phyloP scores from a whole-genome alignment of 2,329 filamentous ascomycete species.

The Penicillium sp. region DNA sequence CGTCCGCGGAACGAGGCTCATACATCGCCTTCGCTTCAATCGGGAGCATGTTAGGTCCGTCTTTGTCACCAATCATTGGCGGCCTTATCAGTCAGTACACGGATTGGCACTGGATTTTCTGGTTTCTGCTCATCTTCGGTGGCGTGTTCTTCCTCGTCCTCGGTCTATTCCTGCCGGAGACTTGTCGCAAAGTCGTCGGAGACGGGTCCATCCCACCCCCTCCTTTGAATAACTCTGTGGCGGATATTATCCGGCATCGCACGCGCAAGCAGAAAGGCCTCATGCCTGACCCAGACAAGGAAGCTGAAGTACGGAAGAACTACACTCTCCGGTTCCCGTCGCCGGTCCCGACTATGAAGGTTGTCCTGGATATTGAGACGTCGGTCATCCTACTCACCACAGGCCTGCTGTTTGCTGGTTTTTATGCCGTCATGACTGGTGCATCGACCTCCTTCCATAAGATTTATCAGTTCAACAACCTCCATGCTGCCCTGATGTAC shows the following conservation, averaged over 20 bases:
- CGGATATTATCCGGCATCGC: constrained; percentile 20
- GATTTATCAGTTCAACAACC: constrained; percentile 48
- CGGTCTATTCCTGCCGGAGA: constrained; percentile 55
- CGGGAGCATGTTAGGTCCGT: constrained; percentile 51
- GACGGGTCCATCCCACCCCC: constrained; percentile 35
- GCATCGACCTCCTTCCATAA: constrained; percentile 47
- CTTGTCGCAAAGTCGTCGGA: constrained; percentile 41
- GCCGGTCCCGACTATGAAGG: constrained; percentile 36
- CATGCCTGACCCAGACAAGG: constrained; percentile 2
- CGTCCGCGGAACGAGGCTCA: constrained; percentile 64
- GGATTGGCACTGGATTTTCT: constrained; percentile 63
- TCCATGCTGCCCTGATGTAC: constrained; percentile 44
- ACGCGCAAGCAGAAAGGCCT: constrained; percentile 17
- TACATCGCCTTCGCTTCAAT: constrained; percentile 27
- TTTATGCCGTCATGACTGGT: constrained; percentile 47
- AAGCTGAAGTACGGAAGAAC: constrained; percentile 11
- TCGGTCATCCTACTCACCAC: constrained; percentile 38
- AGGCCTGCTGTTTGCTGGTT: constrained; percentile 47
- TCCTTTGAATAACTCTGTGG: constrained; percentile 22
- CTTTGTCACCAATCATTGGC: constrained; percentile 60
- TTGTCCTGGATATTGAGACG: constrained; percentile 39
- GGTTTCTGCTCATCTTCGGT: constrained; percentile 60
- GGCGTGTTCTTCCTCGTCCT: constrained; percentile 54
- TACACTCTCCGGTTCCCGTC: constrained; percentile 34
- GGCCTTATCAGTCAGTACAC: constrained; percentile 64